Base-by-base conservation (phyloP, 2,329 filamentous ascomycete species). In the Ceratocystis harringtonii region DNA sequence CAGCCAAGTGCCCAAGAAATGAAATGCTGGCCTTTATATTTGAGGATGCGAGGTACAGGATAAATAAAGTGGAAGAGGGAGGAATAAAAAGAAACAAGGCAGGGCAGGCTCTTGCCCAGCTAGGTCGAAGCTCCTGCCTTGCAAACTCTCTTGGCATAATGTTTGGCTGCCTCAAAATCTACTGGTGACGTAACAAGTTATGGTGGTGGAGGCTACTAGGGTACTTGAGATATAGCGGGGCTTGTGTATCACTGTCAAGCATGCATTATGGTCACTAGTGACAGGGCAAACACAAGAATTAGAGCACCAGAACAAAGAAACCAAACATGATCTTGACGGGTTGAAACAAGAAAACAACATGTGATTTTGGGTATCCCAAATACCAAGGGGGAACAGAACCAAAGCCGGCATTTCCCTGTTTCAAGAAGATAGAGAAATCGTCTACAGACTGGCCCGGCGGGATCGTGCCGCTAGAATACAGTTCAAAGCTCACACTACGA, bases 21-120 rank as follows among this genome's bases (percentile, higher is more conserved):
- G 64, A 55, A 41, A 22, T 19, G 64, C 19, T 48, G 52, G 57
- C 55, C 30, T 65, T 65, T 65, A 28, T 60, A 41, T 41, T 41
- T 15, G 10, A 41, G 36, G 10, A 15, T 41, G 25, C 8, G 45
- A 17, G 19, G 17, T 8, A 22, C 19, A 25, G 10, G 48, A 52
- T 12, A 28, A 28, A 52, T 52, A 25, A 62, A 48, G 41, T 50
- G 43, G 10, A 30, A 36, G 17, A 58, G 48, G n/a, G 48, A 58
- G 15, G 28, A 32, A 58, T 32, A 19, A 36, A 58, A 58, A 58
- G 55, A 58, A 58, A 58, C 8, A 36, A 30, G 55, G 30, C 15
- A 58, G 32, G 25, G 55, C 55, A 58, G 55, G 15, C 32, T 58
- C 55, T 36, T 58, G 30, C 25, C 15, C 30, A 19, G 48, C n/a